A percentile compares a stretch with the other conserved stretches of the same genome.
These are phyloP conservation scores for Breviolum minutum DNA, from an alignment of 73 alveolate species.

Conservation along the genomic window DNA sequence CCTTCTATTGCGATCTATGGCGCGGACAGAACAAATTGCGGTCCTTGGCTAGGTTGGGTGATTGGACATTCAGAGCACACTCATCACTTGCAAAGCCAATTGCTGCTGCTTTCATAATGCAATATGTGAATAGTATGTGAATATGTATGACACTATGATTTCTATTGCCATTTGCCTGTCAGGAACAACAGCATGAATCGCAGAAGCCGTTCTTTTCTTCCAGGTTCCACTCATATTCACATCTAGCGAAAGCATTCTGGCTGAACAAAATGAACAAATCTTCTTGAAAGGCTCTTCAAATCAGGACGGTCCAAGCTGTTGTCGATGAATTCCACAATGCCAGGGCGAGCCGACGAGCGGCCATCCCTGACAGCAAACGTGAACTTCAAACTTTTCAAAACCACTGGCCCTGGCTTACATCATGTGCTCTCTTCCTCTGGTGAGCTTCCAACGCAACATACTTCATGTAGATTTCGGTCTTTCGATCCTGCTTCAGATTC, in stretches of 20 bases:
- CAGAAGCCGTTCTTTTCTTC: not conserved
- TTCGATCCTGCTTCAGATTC: conserved; percentile 50
- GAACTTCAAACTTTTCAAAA: not conserved
- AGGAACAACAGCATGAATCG: not conserved
- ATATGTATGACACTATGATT: too few species aligned
- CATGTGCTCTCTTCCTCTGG: not conserved
- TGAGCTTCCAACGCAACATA: conserved; percentile 48
- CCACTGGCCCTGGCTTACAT: not conserved
- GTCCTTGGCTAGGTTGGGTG: not conserved
- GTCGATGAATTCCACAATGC: conserved; percentile 70
- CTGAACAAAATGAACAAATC: not conserved
- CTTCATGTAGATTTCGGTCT: conserved; percentile 76
- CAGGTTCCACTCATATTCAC: not conserved
- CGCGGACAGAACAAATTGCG: not conserved
- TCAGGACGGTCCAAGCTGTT: conserved; percentile 28
- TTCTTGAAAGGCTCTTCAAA: not conserved
- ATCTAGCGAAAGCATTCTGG: not conserved
- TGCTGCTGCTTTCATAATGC: not conserved
- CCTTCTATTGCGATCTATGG: not conserved
- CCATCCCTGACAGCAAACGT: conserved; percentile 25
- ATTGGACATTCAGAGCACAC: not conserved
- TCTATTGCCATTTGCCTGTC: too few species aligned
- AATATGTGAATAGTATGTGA: not conserved
- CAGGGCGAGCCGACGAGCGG: conserved; percentile 78
- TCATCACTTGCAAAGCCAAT: not conserved